Evolutionary conservation across 2,329 filamentous ascomycete species (phyloP), one percentile per base, ranked within the genome.

Genomic region (Zasmidium angulare): DNA sequence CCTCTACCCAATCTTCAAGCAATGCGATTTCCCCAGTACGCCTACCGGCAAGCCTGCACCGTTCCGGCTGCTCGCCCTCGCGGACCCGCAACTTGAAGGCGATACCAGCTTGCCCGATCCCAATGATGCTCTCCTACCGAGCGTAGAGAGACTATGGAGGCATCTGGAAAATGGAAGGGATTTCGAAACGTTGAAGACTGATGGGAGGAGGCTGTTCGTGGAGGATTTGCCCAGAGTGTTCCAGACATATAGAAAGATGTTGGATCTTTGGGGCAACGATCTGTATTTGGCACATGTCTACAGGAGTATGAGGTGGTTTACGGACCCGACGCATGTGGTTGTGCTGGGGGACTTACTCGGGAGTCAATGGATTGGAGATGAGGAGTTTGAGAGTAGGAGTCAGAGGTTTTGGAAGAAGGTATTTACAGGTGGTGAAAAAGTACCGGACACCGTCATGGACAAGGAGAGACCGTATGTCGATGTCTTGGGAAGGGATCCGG

Each of bases 211-310:
- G 10, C 63, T 73, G 2, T 59, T 71, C 14, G 58, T 55, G 0
- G 62, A 88, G 58, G 92, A 96, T 72, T 77, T 92, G 1, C 86
- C 86, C 6, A 83, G 85, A 65, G 81, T 87, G 19, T 66, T 93
- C 52, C 81, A 86, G 66, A 87, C 86, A 1, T 78, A 83, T 53
- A 84, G 90, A 64, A 99, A 99, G 78, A 83, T 85, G 19, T 75
- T 99, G 66, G 95, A 99, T 75, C 84, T 97, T 1, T 85, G 92
- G 69, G 95, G 95, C 2, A 99, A 99, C 75, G 95, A 99, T 76
- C 90, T 87, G 71, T 99, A 98, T 75, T 84, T 99, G 29, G 91
- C 90, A 20, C 95, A 99, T 74, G 92, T 97, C 59, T 97, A 96
- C 76, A 85, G 91, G 17, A 89, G 87, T 0, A 76, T 96, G 52